phyloP scores from a whole-genome alignment of 2,329 filamentous ascomycete genomes.

The Lachnellula occidentalis region DNA sequence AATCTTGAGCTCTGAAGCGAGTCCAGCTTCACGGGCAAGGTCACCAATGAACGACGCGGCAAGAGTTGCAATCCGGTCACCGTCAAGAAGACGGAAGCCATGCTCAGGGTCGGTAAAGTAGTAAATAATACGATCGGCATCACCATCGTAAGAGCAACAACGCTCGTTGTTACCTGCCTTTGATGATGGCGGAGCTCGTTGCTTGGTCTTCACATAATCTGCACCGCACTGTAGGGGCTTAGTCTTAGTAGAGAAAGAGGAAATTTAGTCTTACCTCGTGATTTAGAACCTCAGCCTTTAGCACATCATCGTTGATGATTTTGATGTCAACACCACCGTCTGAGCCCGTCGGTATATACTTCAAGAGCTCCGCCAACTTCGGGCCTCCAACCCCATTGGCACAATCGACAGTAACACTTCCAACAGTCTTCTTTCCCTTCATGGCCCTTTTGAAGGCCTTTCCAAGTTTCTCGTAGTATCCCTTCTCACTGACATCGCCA shows the following conservation, averaged over 20 bases:
- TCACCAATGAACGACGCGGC: slow-evolving; percentile 92
- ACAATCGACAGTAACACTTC: slow-evolving; percentile 80
- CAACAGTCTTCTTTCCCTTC: slow-evolving; percentile 67
- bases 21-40: slow-evolving; percentile 71
- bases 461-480: slow-evolving; percentile 91
- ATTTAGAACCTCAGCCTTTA: slow-evolving; percentile 85
- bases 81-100: slow-evolving; percentile 87
- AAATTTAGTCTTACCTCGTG: slow-evolving; percentile 57
- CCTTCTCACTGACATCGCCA: slow-evolving; percentile 79
- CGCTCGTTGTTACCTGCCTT: slow-evolving; percentile 71
- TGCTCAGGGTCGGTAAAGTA: slow-evolving; percentile 82
- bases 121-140: slow-evolving; percentile 92
- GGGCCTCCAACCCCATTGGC: slow-evolving; percentile 95
- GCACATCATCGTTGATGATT: slow-evolving; percentile 87
- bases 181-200: slow-evolving; percentile 78
- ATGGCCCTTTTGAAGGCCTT: slow-evolving; percentile 81
- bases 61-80: slow-evolving; percentile 92
- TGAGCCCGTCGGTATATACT: slow-evolving; percentile 64
- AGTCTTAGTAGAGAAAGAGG: slow-evolving; percentile 8
- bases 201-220: slow-evolving; percentile 96
- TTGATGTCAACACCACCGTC: slow-evolving; percentile 73
- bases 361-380: slow-evolving; percentile 80
- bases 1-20: slow-evolving; percentile 77
- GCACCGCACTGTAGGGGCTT: slow-evolving; percentile 66
- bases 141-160: slow-evolving; percentile 88